Evolutionary conservation across 768 basidiomycete species (phyloP).

Genomic region (Chalciporus chontae): DNA sequence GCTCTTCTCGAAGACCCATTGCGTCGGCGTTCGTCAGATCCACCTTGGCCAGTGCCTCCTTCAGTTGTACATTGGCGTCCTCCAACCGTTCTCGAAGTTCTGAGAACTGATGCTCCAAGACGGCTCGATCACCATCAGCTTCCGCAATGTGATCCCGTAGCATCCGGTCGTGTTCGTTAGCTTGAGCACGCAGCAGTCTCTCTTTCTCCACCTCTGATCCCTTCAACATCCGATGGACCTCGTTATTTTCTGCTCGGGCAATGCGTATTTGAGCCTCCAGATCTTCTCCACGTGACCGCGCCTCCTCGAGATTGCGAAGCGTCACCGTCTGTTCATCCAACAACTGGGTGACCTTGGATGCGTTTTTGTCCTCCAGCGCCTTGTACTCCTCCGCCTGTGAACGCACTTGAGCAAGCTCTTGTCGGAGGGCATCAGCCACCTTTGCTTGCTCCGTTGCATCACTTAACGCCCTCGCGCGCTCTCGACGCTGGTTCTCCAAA

Average conservation of each 20-base stretch:
- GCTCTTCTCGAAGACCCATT: constrained; percentile 65
- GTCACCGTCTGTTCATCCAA: constrained; percentile 76
- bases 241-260: constrained; percentile 68
- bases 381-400: constrained; percentile 68
- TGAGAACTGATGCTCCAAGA: constrained; percentile 83
- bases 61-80: constrained; percentile 56
- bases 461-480: constrained; percentile 54
- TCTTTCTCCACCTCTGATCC: constrained; percentile 79
- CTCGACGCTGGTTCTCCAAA: constrained; percentile 50
- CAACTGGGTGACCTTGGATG: constrained; percentile 58
- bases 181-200: constrained; percentile 65
- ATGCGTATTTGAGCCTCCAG: constrained; percentile 71
- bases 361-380: constrained; percentile 59
- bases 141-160: constrained; percentile 90
- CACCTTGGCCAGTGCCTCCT: constrained; percentile 55
- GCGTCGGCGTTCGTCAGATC: constrained; percentile 69
- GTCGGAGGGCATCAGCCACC: constrained; percentile 54
- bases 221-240: constrained; percentile 58
- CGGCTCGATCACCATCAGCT: constrained; percentile 90
- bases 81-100: constrained; percentile 66
- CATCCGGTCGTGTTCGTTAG: constrained; percentile 59
- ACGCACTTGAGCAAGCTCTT: constrained; percentile 59
- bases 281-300: constrained; percentile 69
- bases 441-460: constrained; percentile 68
- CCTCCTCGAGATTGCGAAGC: constrained; percentile 69